Evolutionary conservation across 148 eudicot species (phyloP).

Genomic region (Chenopodium formosanum): DNA sequence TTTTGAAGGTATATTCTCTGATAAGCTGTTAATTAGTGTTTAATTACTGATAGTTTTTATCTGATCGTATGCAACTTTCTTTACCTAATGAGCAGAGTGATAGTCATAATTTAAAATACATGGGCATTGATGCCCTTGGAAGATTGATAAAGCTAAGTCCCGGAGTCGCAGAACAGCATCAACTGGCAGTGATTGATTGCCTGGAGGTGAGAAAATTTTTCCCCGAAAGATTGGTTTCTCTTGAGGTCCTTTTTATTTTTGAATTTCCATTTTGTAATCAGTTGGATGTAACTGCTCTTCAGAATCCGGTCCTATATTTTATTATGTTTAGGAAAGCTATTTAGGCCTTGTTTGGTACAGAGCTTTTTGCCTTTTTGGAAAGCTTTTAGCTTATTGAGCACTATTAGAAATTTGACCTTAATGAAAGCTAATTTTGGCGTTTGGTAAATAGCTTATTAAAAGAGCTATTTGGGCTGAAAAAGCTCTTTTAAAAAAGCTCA

Average conservation of each 20-base stretch:
- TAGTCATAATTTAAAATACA: constrained; percentile 89
- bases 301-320: not conserved
- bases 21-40: not conserved
- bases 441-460: no score
- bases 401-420: no score
- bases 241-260: not conserved
- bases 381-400: no score
- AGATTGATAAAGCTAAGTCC: constrained; percentile 88
- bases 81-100: constrained; percentile 67
- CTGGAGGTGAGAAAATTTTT: constrained; percentile 67
- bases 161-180: constrained; percentile 96
- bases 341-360: no score
- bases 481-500: no score
- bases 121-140: constrained; percentile 98
- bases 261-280: not conserved
- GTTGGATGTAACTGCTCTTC: not conserved
- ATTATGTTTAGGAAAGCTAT: not conserved
- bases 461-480: no score
- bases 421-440: no score
- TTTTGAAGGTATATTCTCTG: constrained; percentile 62
- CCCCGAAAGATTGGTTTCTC: not conserved
- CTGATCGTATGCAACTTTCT: constrained; percentile 13
- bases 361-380: no score
- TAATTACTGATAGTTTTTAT: not conserved
- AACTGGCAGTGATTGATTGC: constrained; percentile 94